Evolutionary conservation across 768 basidiomycete genomes (phyloP).

Genomic region (Leccinum subgranulosum): DNA sequence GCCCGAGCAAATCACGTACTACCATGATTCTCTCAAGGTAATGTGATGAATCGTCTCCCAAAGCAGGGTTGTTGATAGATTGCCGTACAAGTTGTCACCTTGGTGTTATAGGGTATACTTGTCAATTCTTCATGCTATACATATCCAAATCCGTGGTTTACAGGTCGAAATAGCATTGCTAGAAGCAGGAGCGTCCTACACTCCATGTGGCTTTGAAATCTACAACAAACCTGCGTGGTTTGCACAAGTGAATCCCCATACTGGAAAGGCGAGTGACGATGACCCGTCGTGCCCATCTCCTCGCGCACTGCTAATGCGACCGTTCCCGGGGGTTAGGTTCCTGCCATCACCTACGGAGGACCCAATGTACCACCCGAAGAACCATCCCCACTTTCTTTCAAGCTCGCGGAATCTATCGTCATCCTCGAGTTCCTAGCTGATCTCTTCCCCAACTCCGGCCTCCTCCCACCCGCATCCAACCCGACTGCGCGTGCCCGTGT

Average conservation of each 20-base stretch:
- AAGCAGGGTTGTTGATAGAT: background rate
- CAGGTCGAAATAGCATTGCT: slow-evolving; percentile 58
- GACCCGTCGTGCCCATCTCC: too few species aligned
- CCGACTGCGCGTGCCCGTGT: background rate
- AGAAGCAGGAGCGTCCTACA: slow-evolving; percentile 49
- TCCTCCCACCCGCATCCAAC: background rate
- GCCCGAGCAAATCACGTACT: slow-evolving; percentile 38
- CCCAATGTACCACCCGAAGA: background rate
- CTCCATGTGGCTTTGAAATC: slow-evolving; percentile 53
- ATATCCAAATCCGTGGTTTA: background rate
- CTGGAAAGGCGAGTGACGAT: slow-evolving; percentile 45
- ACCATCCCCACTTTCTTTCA: background rate
- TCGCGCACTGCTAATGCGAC: too few species aligned
- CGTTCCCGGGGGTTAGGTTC: background rate
- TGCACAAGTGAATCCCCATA: slow-evolving; percentile 55
- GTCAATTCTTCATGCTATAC: background rate
- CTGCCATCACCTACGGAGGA: background rate
- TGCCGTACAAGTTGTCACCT: slow-evolving; percentile 43
- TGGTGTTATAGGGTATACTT: slow-evolving; percentile 49
- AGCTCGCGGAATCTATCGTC: background rate
- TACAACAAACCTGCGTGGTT: slow-evolving; percentile 68
- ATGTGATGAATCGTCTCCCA: background rate
- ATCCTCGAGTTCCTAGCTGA: background rate
- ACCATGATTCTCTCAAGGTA: slow-evolving; percentile 39
- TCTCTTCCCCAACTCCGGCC: background rate